Evolutionary conservation across 1,284 basidiomycete species (phyloP).

Genomic region (Afroboletus lepidellus): DNA sequence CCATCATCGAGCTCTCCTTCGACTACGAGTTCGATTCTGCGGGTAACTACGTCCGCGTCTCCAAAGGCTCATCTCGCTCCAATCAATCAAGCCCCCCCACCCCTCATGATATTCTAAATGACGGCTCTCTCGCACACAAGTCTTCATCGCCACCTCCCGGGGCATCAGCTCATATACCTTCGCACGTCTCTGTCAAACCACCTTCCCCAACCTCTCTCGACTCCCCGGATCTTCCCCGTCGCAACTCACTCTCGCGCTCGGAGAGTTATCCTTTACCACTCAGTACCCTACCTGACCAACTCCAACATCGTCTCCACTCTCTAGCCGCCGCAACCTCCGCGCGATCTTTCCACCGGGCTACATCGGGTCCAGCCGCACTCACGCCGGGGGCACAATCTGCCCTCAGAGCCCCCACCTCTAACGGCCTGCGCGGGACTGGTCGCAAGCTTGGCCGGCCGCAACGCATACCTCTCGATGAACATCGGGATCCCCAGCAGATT

Average conservation of each 20-base stretch:
- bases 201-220: constrained; percentile 36
- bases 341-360: constrained; percentile 58
- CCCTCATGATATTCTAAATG: constrained; percentile 32
- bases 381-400: constrained; percentile 34
- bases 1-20: constrained; percentile 68
- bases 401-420: constrained; percentile 28
- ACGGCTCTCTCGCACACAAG: constrained; percentile 23
- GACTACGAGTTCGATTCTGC: constrained; percentile 60
- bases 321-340: constrained; percentile 22
- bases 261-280: constrained; percentile 49
- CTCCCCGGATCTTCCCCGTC: constrained; percentile 38
- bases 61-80: constrained; percentile 40
- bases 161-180: constrained; percentile 19
- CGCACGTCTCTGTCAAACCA: constrained; percentile 27
- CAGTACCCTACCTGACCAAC: constrained; percentile 18
- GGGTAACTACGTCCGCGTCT: constrained; percentile 58
- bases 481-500: constrained; percentile 36
- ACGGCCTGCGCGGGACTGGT: constrained; percentile 34
- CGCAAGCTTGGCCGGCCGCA: constrained; percentile 39
- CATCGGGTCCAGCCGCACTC: constrained; percentile 50
- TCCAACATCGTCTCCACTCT: constrained; percentile 26
- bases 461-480: constrained; percentile 43
- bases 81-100: constrained; percentile 41
- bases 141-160: constrained; percentile 26
- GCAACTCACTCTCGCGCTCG: constrained; percentile 60